phyloP scores from a whole-genome alignment of 106 monocot species.

The Allium cepa region DNA sequence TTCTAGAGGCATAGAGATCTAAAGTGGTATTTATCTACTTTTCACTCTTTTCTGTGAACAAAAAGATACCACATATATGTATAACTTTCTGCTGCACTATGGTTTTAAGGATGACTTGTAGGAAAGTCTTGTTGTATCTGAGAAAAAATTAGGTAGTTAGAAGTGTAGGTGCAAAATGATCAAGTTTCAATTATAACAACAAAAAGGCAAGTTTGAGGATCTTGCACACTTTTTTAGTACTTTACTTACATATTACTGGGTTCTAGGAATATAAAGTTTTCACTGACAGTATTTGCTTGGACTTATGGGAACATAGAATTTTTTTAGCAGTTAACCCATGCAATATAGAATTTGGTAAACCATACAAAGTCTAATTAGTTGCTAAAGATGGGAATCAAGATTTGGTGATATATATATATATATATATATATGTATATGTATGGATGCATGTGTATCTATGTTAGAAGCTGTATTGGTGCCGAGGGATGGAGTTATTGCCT shows the following conservation, averaged over 20 bases:
- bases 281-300: too few species aligned
- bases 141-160: conserved; percentile 82
- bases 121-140: conserved; percentile 69
- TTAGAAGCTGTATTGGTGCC: too few species aligned
- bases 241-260: neutral
- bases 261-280: neutral
- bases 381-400: too few species aligned
- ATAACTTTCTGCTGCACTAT: neutral
- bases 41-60: neutral
- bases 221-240: neutral
- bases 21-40: conserved; percentile 58
- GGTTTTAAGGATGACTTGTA: conserved; percentile 71
- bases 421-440: too few species aligned
- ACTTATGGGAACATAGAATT: too few species aligned
- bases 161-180: conserved; percentile 74
- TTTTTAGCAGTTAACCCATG: too few species aligned
- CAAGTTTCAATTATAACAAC: conserved; percentile 33
- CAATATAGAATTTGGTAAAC: too few species aligned
- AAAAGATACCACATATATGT: neutral
- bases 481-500: too few species aligned
- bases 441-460: too few species aligned
- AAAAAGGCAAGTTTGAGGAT: conserved; percentile 35
- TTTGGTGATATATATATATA: too few species aligned
- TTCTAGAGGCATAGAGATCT: conserved; percentile 67
- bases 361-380: too few species aligned